Evolutionary conservation across 1,284 basidiomycete genomes (phyloP), one percentile per base, ranked within the genome.

Genomic region (Psilocybe mexicana): DNA sequence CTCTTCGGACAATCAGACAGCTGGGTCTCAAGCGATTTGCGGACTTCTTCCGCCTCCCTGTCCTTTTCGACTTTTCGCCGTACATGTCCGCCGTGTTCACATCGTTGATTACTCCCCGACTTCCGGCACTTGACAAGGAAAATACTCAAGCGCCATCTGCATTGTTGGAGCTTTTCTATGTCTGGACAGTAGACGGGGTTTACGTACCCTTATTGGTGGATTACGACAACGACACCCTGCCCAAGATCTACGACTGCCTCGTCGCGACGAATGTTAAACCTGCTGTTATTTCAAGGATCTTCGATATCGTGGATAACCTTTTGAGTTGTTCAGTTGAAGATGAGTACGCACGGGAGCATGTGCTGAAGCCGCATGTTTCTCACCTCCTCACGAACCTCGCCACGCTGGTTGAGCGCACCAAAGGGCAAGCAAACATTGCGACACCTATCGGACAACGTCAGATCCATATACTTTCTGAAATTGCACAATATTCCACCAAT

Each of bases 101-200:
- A 1, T 75, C 82, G 0, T 84, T 94, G 72, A 90, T 99, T 66
- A 87, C 89, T 0, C 95, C 96, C 0, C 90, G 96, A 18, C 77
- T 99, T 26, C 76, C 84, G 0, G 74, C 78, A 3, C 80, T 99
- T 24, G 87, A 92, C 57, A 78, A 78, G 48, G 96, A 99, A 73
- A 98, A 96, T 67, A 93, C 92, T 0, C 96, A 99, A 73, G 84
- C 93, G 0, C 94, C 96, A 0, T 96, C 95, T 0, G 89, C 94
- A 0, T 79, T 98, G 28, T 78, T 99, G 43, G 93, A 97, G 36
- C 79, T 99, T 1, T 91, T 98, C 71, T 83, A 88, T 59, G 78
- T 84, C 2, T 97, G 96, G 89, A 86, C 92, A 0, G 70, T 78
- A 7, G 79, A 83, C 26, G 75, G 76, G 0, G 80, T 87, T 8